These are phyloP conservation scores for Trametes polyzona DNA, from an alignment of 1,284 basidiomycete species.

Conservation along the genomic window DNA sequence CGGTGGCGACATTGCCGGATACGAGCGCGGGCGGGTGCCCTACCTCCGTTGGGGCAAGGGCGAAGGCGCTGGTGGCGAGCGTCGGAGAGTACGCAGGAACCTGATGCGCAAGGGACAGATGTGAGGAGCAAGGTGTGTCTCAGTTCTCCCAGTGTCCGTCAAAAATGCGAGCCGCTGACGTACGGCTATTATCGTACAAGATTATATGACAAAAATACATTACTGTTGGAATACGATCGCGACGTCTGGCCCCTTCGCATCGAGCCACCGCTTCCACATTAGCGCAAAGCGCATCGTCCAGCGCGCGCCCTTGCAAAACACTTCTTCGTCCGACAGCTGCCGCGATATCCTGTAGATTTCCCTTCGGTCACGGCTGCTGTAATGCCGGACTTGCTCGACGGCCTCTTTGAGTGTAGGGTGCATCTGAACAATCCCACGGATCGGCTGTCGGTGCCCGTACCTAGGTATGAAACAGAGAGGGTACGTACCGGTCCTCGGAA, in stretches of 20 bases:
- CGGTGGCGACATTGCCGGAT: conserved; percentile 53
- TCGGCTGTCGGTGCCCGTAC: not conserved
- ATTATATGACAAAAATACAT: no score
- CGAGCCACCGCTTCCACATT: conserved; percentile 42
- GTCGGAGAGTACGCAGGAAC: conserved; percentile 80
- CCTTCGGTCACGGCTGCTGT: conserved; percentile 41
- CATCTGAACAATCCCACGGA: conserved; percentile 26
- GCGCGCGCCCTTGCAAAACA: conserved; percentile 27
- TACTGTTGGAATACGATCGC: conserved; percentile 32
- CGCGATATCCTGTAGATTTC: conserved; percentile 44
- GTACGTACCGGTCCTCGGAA: conserved; percentile 41
- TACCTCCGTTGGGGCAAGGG: conserved; percentile 81
- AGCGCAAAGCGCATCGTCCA: conserved; percentile 31
- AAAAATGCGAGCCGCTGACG: no score
- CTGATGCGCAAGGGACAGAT: conserved; percentile 84
- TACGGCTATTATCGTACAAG: no score
- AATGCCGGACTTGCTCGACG: conserved; percentile 34
- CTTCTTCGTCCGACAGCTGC: conserved; percentile 37
- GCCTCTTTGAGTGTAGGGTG: conserved; percentile 39
- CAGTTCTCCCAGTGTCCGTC: not conserved
- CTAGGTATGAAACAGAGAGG: not conserved
- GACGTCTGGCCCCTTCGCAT: conserved; percentile 34
- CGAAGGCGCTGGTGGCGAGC: conserved; percentile 69
- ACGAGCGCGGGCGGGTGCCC: conserved; percentile 68
- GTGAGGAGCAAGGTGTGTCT: conserved; percentile 34